phyloP scores from a whole-genome alignment of 805 yeast genomes.

The Starmerella vaccinii region DNA sequence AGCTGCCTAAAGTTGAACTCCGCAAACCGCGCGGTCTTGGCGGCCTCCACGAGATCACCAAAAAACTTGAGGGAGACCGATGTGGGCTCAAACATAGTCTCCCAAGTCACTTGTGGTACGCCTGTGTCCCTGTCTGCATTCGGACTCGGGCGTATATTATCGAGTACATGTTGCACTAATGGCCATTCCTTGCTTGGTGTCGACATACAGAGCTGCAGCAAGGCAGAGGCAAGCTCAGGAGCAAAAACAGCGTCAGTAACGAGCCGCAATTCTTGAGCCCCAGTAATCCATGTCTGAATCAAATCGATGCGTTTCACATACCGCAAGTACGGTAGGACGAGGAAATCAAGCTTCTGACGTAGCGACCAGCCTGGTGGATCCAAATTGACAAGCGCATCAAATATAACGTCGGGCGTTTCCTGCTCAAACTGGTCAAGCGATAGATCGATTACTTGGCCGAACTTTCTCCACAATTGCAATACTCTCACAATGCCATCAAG shows the following conservation, averaged over 20 bases:
- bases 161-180: slow-evolving; percentile 9
- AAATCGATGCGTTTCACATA: slow-evolving; percentile 20
- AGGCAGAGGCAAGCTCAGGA: slow-evolving; percentile 13
- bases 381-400: slow-evolving; percentile 20
- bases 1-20: slow-evolving; percentile 13
- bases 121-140: background rate
- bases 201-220: slow-evolving; percentile 23
- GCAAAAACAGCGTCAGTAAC: slow-evolving; percentile 15
- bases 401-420: slow-evolving; percentile 4
- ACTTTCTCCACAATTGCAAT: slow-evolving; percentile 21
- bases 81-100: background rate
- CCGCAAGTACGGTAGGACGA: slow-evolving; percentile 28
- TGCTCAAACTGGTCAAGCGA: slow-evolving; percentile 23
- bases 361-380: slow-evolving; percentile 18
- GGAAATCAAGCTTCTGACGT: slow-evolving; percentile 22
- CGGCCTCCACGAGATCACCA: slow-evolving; percentile 8
- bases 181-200: slow-evolving; percentile 7
- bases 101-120: background rate
- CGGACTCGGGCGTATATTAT: background rate
- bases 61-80: slow-evolving; percentile 3
- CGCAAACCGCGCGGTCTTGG: slow-evolving; percentile 3
- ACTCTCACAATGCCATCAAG: slow-evolving; percentile 27
- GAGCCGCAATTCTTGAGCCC: slow-evolving; percentile 15
- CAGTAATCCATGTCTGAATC: slow-evolving; percentile 18
- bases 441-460: background rate